Base-by-base conservation (phyloP, 768 basidiomycete species). In the Dioszegia crocea region DNA sequence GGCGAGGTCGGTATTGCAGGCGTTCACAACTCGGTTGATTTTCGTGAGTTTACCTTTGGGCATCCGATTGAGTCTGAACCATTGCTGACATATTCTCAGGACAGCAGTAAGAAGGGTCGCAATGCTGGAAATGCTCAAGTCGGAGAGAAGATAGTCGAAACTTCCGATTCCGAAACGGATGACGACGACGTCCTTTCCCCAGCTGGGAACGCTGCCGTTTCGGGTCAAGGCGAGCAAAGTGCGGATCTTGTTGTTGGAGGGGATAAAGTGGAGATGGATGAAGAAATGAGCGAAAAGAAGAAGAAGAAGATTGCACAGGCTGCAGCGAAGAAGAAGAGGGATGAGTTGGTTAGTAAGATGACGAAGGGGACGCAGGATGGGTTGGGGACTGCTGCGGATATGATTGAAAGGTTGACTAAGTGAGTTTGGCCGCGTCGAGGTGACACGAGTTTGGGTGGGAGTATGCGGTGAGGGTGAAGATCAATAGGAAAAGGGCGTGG, bases 331-430 rank as follows among this genome's bases (percentile, higher is more conserved):
- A 64, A 64, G 49, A 74, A 77, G 68, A 55, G 79, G 29, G 79
- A 79, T 57, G 73, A 71, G 49, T 61, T 71, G 61, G 75, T 78
- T 0, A 70, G 65, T 2, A 66, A 78, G 49, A 71, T 72, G 59
- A 77, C 78, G 1, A 80, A 78, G 64, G 54, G 33, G 6, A 63
- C 70, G 1, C 76, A 80, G 61, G 74, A 76, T 57, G 75, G 57
- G 1, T 60, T 79, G 5, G 77, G 77, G 4, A 66, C 70, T 27
- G 54, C 73, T n/a, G 79, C 79, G 0, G 78, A 80, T 64, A 50
- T 67, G 4, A 60, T 72, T 11, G 79, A 79, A 57, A 59, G 70
- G 33, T 51, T 79, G 17, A 67, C 65, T 21, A 78, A 79, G 79
- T 79, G 29, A 56, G 78, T 64, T 5, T 38, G 9, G 10, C 4